Evolutionary conservation across 1,139 yeast genomes (phyloP), one percentile per base, ranked within the genome.

Genomic region (Scheffersomyces lignicola): DNA sequence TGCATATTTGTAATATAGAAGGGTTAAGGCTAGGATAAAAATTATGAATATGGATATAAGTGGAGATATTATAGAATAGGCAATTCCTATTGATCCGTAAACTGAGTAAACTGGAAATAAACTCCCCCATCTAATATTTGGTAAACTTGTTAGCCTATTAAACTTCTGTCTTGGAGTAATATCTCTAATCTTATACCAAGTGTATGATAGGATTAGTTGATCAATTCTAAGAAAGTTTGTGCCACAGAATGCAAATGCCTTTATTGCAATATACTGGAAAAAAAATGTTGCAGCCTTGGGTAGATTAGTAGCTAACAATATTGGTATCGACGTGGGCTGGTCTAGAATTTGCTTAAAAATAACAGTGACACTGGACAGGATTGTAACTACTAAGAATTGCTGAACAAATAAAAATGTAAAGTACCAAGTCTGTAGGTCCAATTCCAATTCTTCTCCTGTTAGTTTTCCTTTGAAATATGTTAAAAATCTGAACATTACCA

Each of bases 281-380:
- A 86, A 87, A 50, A 87, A 87, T 35, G 83, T 84, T 1, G 95
- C 84, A 15, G 94, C 82, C 50, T 83, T 84, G 0, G 96, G 95
- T 30, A 87, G 62, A 49, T 86, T 85, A 5, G 74, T 68, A 0
- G 95, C 95, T 31, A 87, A 60, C 35, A 86, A 58, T 4, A 78
- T 66, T 1, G 95, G 88, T 7, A 85, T 76, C 2, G 85, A 77
- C 0, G 82, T 76, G 3, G 96, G 96, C 41, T 79, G 80, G 38
- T 78, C 80, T 5, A 87, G 62, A 3, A 84, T 63, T 42, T 78
- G 81, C 42, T 79, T 80, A 29, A 83, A 59, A 0, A 88, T 74
- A 3, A 80, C 80, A 0, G 87, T 77, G 7, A 86, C 63, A 23
- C 96, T 89, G 0, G 95, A 83, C 51, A 94, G 86, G 26, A 89